Conservation (phyloP, 2,329 filamentous ascomycete genomes). For the Epichloe typhina region DNA sequence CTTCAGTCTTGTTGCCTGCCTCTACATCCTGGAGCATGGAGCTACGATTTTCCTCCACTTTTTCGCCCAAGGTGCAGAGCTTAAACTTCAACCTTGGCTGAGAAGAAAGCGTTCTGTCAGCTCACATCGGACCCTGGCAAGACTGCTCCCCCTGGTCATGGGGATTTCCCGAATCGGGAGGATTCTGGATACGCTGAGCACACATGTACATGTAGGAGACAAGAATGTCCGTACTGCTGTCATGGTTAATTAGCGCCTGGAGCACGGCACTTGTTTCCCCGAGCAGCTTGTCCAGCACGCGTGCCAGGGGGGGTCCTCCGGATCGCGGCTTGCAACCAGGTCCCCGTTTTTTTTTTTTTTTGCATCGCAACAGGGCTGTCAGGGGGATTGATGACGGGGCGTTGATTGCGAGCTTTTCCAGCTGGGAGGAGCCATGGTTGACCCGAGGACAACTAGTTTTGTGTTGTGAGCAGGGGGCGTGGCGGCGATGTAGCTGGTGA, state of each 20-base stretch:
- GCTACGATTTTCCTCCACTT: slow-evolving; percentile 38
- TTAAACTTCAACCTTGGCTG: slow-evolving; percentile 26
- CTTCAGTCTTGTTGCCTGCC: slow-evolving; percentile 39
- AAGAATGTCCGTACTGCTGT: slow-evolving; percentile 29
- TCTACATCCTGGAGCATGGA: slow-evolving; percentile 49
- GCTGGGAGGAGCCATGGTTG: slow-evolving; percentile 52
- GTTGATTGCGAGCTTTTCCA: slow-evolving; percentile 79
- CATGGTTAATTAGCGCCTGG: slow-evolving; percentile 50
- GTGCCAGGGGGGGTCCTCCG: slow-evolving; percentile 30
- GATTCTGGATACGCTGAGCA: background rate
- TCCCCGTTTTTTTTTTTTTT: slow-evolving; percentile 44
- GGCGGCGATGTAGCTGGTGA: slow-evolving; percentile 28
- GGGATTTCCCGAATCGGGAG: background rate
- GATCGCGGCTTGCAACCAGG: slow-evolving; percentile 35
- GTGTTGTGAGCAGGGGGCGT: slow-evolving; percentile 30
- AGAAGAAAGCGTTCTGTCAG: slow-evolving; percentile 25
- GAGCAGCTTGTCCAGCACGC: slow-evolving; percentile 55
- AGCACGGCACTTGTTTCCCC: slow-evolving; percentile 66
- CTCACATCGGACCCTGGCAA: background rate
- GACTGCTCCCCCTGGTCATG: background rate
- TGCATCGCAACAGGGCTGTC: slow-evolving; percentile 63
- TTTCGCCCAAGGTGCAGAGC: slow-evolving; percentile 33
- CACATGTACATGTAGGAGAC: background rate
- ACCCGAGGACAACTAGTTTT: slow-evolving; percentile 24
- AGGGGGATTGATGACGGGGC: slow-evolving; percentile 66